phyloP scores from a whole-genome alignment of 306 rosid species.

The Quercus berberidifolia region DNA sequence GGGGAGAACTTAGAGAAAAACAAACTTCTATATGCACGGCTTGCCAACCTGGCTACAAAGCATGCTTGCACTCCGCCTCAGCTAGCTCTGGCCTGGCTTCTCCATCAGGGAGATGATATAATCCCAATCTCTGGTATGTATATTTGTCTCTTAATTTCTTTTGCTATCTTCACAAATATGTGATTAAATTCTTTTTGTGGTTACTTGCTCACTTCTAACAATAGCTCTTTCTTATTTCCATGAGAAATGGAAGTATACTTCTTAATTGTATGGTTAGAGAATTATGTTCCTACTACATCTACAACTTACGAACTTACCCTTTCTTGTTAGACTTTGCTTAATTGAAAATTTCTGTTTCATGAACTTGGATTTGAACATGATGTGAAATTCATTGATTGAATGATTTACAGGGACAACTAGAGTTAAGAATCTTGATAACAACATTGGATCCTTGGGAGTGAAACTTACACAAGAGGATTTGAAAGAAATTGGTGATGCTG shows the following conservation, averaged over 20 bases:
- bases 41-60: slow-evolving; percentile 45
- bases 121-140: slow-evolving; percentile 68
- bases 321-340: not conserved
- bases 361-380: not conserved
- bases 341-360: not conserved
- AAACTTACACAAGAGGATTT: slow-evolving; percentile 52
- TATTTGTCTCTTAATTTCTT: not conserved
- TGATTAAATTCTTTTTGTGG: not conserved
- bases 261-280: not conserved
- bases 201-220: not conserved
- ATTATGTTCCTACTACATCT: not conserved
- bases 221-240: not conserved
- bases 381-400: not conserved
- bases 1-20: slow-evolving; percentile 66
- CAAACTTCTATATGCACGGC: slow-evolving; percentile 37
- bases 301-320: not conserved
- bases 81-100: slow-evolving; percentile 71
- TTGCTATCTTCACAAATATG: no score
- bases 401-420: slow-evolving; percentile 52
- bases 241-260: no score
- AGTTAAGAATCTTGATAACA: slow-evolving; percentile 51
- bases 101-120: slow-evolving; percentile 60
- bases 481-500: slow-evolving; percentile 53
- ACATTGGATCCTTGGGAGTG: slow-evolving; percentile 48
- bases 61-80: slow-evolving; percentile 59